Evolutionary conservation across 2,329 filamentous ascomycete genomes (phyloP).

Genomic region (Drechslerella coelobrocha): DNA sequence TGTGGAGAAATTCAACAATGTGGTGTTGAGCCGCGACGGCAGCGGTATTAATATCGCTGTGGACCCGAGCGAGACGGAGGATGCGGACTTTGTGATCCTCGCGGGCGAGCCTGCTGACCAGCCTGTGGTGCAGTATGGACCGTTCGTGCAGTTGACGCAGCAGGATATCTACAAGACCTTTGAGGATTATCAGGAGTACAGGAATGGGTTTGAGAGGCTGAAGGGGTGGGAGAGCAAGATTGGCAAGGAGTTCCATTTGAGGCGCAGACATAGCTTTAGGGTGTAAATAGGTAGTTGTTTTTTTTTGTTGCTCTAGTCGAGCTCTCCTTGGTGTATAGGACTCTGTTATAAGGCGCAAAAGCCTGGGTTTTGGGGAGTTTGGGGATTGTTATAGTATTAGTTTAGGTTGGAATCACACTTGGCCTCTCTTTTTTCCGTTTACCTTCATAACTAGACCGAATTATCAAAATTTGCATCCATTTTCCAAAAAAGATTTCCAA

Average conservation of each 20-base stretch:
- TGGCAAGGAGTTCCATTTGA: conserved; percentile 71
- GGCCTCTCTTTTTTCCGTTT: no score
- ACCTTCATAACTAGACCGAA: no score
- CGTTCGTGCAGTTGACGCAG: conserved; percentile 77
- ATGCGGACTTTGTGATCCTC: conserved; percentile 71
- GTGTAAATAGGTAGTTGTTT: conserved; percentile 7
- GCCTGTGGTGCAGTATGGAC: conserved; percentile 81
- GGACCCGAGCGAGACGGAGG: conserved; percentile 68
- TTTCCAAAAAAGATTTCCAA: no score
- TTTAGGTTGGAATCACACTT: no score
- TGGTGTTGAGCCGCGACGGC: conserved; percentile 82
- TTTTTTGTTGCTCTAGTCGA: background rate
- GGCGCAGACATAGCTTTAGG: conserved; percentile 38
- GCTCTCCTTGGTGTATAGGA: background rate
- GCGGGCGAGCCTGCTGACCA: conserved; percentile 82
- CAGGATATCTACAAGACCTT: conserved; percentile 79
- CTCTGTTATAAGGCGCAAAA: background rate
- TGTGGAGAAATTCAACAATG: conserved; percentile 79
- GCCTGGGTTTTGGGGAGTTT: no score
- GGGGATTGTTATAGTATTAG: no score
- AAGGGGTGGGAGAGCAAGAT: conserved; percentile 84
- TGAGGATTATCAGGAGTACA: conserved; percentile 73
- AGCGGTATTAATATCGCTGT: conserved; percentile 77
- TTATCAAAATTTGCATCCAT: no score
- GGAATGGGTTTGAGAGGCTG: conserved; percentile 81